These are phyloP conservation scores for Crotalaria pallida DNA, from an alignment of 306 rosid genomes.

Conservation along the genomic window DNA sequence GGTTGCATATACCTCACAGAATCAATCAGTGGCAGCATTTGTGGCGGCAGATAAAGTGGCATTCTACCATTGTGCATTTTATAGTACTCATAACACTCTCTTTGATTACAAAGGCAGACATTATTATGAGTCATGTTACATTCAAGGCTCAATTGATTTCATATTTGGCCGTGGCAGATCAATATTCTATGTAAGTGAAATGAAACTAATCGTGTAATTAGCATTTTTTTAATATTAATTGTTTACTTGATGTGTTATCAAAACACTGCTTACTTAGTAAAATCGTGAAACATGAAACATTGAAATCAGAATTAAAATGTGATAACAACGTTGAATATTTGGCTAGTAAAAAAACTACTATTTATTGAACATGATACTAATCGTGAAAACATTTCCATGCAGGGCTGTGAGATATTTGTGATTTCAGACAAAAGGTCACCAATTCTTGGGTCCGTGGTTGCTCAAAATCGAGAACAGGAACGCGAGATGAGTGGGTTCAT, in stretches of 20 bases:
- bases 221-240: no score
- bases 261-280: no score
- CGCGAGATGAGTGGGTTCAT: slow-evolving; percentile 59
- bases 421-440: slow-evolving; percentile 53
- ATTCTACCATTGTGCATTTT: slow-evolving; percentile 85
- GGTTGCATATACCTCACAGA: slow-evolving; percentile 84
- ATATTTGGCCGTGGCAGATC: slow-evolving; percentile 81
- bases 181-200: slow-evolving; percentile 39
- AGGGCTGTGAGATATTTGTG: slow-evolving; percentile 80
- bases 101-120: slow-evolving; percentile 88
- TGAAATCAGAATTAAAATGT: no score
- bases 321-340: no score
- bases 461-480: slow-evolving; percentile 42
- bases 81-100: slow-evolving; percentile 87
- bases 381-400: not conserved
- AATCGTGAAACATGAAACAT: no score
- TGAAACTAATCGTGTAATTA: not conserved
- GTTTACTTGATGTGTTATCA: no score
- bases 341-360: no score
- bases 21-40: slow-evolving; percentile 89
- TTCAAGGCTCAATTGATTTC: slow-evolving; percentile 89
- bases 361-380: not conserved
- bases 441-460: slow-evolving; percentile 65
- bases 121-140: slow-evolving; percentile 67
- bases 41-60: slow-evolving; percentile 72